These are phyloP conservation scores for Cladophialophora psammophila DNA, from an alignment of 2,329 filamentous ascomycete genomes.

Conservation along the genomic window DNA sequence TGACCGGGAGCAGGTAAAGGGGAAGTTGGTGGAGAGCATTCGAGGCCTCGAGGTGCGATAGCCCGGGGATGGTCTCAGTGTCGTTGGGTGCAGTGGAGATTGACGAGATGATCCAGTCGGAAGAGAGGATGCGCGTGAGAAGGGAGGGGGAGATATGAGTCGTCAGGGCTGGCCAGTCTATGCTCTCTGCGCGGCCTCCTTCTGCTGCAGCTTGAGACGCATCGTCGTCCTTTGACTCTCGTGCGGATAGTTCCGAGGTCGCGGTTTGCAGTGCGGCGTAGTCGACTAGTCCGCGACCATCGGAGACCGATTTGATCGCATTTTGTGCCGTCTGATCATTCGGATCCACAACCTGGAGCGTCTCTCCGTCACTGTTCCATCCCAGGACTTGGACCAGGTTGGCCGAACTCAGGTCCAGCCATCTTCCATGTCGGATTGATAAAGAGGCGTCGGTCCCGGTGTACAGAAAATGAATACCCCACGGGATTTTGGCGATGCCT, in stretches of 20 bases:
- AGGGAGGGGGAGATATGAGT: constrained; percentile 54
- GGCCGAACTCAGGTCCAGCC: constrained; percentile 47
- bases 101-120: constrained; percentile 63
- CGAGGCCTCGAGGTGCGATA: constrained; percentile 45
- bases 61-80: constrained; percentile 66
- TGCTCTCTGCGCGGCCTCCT: constrained; percentile 39
- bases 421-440: constrained; percentile 67
- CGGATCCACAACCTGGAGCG: constrained; percentile 45
- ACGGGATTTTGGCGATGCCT: constrained; percentile 66
- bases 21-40: constrained; percentile 39
- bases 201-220: constrained; percentile 38
- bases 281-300: constrained; percentile 33
- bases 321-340: constrained; percentile 53
- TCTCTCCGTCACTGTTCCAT: constrained; percentile 57
- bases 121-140: constrained; percentile 34
- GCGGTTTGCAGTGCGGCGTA: constrained; percentile 37
- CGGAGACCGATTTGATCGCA: constrained; percentile 57
- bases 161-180: constrained; percentile 60
- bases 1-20: constrained; percentile 64
- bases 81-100: constrained; percentile 64
- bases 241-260: constrained; percentile 31
- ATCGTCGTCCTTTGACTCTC: constrained; percentile 8
- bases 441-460: constrained; percentile 64
- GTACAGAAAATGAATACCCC: constrained; percentile 68
- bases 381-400: constrained; percentile 56